These are phyloP conservation scores for Litchi chinensis DNA, from an alignment of 345 rosid genomes.

Conservation along the genomic window DNA sequence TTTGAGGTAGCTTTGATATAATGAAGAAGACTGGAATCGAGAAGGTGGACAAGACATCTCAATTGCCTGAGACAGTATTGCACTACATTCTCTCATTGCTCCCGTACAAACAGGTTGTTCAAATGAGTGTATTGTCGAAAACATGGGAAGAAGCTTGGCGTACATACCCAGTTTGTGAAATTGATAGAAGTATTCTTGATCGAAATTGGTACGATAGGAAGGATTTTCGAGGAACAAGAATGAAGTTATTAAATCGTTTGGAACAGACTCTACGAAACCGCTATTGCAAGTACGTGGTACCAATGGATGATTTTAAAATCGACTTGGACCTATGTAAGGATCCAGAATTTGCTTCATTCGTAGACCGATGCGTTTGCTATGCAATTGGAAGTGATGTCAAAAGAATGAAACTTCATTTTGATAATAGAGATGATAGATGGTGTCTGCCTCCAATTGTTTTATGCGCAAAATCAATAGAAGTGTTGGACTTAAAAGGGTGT, in stretches of 20 bases:
- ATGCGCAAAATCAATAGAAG: neutral
- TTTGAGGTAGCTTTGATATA: neutral
- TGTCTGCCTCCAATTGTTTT: neutral
- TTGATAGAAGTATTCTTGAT: neutral
- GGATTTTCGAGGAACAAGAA: no score
- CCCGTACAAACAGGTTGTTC: neutral
- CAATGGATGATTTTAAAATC: neutral
- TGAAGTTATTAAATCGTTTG: neutral
- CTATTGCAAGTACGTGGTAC: neutral
- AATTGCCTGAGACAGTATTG: constrained; percentile 5
- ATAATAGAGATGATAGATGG: neutral
- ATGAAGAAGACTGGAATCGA: neutral
- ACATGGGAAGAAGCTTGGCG: constrained; percentile 8
- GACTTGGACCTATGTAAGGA: neutral
- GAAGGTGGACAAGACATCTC: neutral
- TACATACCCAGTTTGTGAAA: neutral
- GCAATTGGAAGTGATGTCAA: neutral
- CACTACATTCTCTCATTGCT: neutral
- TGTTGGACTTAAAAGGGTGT: neutral
- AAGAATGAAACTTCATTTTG: neutral
- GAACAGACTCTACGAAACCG: constrained; percentile 2
- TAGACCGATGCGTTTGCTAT: neutral
- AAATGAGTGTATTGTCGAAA: neutral
- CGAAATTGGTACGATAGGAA: no score
- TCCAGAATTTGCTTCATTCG: neutral